Conservation (phyloP, 2,329 filamentous ascomycete genomes). For the Fusarium longipes region DNA sequence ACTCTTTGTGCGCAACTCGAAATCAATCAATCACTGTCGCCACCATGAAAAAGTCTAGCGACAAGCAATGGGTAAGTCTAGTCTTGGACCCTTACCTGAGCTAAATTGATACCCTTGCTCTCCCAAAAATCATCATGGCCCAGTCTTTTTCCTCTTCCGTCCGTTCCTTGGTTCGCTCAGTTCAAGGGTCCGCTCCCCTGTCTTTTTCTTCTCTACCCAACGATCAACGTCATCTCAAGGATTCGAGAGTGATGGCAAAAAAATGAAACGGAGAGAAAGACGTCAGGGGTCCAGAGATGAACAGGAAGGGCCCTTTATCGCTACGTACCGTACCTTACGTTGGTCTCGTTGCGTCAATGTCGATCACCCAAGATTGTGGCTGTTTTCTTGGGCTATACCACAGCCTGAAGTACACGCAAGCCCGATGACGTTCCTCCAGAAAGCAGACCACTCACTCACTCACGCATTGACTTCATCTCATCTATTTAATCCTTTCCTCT, state of each 20-base stretch:
- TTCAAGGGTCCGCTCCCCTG: constrained; percentile 1
- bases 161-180: constrained; percentile 12
- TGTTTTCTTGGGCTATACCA: constrained; percentile 20
- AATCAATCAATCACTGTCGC: constrained; percentile 1
- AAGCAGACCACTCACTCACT: constrained; percentile 13
- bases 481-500: background rate
- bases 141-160: constrained; percentile 27
- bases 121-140: constrained; percentile 19
- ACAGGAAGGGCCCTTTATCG: constrained; percentile 28
- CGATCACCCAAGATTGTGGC: constrained; percentile 30
- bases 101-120: constrained; percentile 5
- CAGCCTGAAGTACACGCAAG: constrained; percentile 41
- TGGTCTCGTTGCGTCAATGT: constrained; percentile 39
- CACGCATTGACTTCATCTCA: constrained; percentile 1
- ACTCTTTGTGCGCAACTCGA: background rate
- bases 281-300: constrained; percentile 34
- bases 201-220: constrained; percentile 21
- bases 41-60: constrained; percentile 46
- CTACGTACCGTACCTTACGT: constrained; percentile 8
- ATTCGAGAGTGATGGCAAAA: constrained; percentile 11
- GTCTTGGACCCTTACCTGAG: constrained; percentile 37
- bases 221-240: constrained; percentile 38
- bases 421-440: constrained; percentile 34
- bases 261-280: no score
- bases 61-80: constrained; percentile 63